These are phyloP conservation scores for Henningerozyma blattae DNA, from an alignment of 805 yeast species.

Conservation along the genomic window DNA sequence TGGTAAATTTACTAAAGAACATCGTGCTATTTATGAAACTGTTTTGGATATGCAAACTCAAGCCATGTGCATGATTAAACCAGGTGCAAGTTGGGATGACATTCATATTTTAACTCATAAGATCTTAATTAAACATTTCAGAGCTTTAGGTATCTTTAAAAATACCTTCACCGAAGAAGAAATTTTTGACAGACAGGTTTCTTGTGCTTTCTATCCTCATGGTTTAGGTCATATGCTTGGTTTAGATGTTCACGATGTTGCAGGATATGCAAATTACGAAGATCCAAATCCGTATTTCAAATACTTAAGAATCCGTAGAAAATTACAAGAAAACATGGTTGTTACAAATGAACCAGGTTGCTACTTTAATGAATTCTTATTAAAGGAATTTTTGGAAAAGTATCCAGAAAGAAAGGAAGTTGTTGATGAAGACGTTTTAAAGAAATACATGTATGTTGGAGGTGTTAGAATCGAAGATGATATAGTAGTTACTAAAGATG, in stretches of 20 bases:
- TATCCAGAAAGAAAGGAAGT: slow-evolving; percentile 36
- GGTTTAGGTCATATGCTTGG: slow-evolving; percentile 93
- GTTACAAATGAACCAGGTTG: slow-evolving; percentile 93
- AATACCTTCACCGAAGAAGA: slow-evolving; percentile 45
- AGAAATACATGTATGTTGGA: slow-evolving; percentile 80
- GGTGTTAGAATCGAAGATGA: slow-evolving; percentile 97
- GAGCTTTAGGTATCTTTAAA: slow-evolving; percentile 66
- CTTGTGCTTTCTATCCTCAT: slow-evolving; percentile 84
- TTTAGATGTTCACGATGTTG: slow-evolving; percentile 94
- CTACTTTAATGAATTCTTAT: slow-evolving; percentile 75
- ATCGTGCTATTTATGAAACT: slow-evolving; percentile 64
- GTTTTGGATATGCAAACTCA: slow-evolving; percentile 74
- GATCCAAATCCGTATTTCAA: slow-evolving; percentile 69
- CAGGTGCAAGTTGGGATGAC: slow-evolving; percentile 80
- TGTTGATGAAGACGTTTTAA: slow-evolving; percentile 53
- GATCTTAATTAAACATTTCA: slow-evolving; percentile 58
- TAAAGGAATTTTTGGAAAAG: slow-evolving; percentile 46
- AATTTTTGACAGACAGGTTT: slow-evolving; percentile 54
- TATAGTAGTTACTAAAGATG: slow-evolving; percentile 61
- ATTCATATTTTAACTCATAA: slow-evolving; percentile 72
- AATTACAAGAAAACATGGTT: slow-evolving; percentile 64
- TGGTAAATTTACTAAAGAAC: slow-evolving; percentile 86
- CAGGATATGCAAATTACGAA: slow-evolving; percentile 74
- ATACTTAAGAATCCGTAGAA: slow-evolving; percentile 73
- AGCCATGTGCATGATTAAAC: slow-evolving; percentile 61